These are phyloP conservation scores for Bisporella sp. DNA, from an alignment of 2,329 filamentous ascomycete genomes.

Conservation along the genomic window DNA sequence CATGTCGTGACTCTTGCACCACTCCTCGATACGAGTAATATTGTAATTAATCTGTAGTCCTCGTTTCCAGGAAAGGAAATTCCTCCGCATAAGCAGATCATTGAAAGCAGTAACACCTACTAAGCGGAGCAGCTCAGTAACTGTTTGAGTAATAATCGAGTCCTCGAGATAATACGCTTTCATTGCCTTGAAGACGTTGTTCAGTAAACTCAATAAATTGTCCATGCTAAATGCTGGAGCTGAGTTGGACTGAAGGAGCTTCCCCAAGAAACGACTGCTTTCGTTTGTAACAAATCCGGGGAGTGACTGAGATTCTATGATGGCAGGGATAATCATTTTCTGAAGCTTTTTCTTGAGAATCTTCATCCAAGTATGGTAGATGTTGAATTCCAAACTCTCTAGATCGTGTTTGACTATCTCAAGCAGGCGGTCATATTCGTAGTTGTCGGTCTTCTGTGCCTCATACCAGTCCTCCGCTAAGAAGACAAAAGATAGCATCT, in stretches of 20 bases:
- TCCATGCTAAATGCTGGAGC: slow-evolving; percentile 99
- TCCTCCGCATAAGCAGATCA: slow-evolving; percentile 92
- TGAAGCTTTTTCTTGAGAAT: slow-evolving; percentile 98
- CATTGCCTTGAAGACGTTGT: slow-evolving; percentile 98
- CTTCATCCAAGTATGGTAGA: slow-evolving; percentile 99
- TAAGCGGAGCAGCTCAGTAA: slow-evolving; percentile 85
- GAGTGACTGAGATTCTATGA: slow-evolving; percentile 97
- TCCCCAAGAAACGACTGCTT: slow-evolving; percentile 95
- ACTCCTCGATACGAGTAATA: slow-evolving; percentile 98
- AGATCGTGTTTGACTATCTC: slow-evolving; percentile 99
- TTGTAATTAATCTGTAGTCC: slow-evolving; percentile 99
- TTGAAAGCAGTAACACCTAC: slow-evolving; percentile 98
- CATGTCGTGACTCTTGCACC: slow-evolving; percentile 99
- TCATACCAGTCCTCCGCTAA: slow-evolving; percentile 99
- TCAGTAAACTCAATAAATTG: slow-evolving; percentile 88
- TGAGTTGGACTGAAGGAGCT: slow-evolving; percentile 85
- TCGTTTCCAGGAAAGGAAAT: slow-evolving; percentile 99
- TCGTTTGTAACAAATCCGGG: slow-evolving; percentile 98
- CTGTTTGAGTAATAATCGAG: slow-evolving; percentile 88
- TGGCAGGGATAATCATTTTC: slow-evolving; percentile 99
- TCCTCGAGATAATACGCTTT: slow-evolving; percentile 98
- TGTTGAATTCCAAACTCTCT: slow-evolving; percentile 98
- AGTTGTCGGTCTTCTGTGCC: slow-evolving; percentile 98
- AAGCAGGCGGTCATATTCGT: slow-evolving; percentile 93
- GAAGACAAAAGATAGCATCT: slow-evolving; percentile 99